Conservation (phyloP, 345 rosid species). For the Stellera chamaejasme region DNA sequence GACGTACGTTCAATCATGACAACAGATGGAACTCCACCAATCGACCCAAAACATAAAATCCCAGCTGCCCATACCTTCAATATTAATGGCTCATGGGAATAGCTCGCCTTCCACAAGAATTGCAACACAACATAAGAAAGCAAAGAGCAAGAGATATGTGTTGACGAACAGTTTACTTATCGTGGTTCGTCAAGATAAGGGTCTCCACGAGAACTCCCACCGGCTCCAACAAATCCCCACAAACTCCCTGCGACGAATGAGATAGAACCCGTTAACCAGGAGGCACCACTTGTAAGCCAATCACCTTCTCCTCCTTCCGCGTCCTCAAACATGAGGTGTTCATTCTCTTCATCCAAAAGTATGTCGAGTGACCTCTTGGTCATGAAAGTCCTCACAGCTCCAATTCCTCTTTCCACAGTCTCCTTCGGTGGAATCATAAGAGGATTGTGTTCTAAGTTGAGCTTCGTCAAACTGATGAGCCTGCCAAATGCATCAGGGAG, state of each 20-base stretch:
- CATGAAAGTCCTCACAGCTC: conserved; percentile 66
- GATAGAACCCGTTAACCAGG: conserved; percentile 55
- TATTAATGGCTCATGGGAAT: too few species aligned
- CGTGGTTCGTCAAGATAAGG: conserved; percentile 76
- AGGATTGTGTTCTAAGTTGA: conserved; percentile 69
- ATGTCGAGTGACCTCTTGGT: conserved; percentile 64
- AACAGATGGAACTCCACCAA: too few species aligned
- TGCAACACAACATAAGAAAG: too few species aligned
- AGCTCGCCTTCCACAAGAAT: too few species aligned
- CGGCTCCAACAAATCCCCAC: conserved; percentile 33
- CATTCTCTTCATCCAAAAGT: conserved; percentile 63
- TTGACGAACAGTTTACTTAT: conserved; percentile 13
- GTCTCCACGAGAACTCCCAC: conserved; percentile 37
- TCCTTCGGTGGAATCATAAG: conserved; percentile 58
- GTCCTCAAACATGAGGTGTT: conserved; percentile 31
- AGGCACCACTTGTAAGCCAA: conserved; percentile 80
- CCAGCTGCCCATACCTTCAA: too few species aligned
- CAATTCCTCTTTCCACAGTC: conserved; percentile 58
- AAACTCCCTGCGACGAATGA: conserved; percentile 34
- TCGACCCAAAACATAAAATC: too few species aligned
- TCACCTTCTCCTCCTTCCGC: conserved; percentile 44
- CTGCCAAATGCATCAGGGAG: conserved; percentile 81
- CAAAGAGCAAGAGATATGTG: too few species aligned
- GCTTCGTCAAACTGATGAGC: conserved; percentile 57
- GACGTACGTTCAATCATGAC: too few species aligned